Evolutionary conservation across 2,329 filamentous ascomycete genomes (phyloP).

Genomic region (Aspergillus unguis): DNA sequence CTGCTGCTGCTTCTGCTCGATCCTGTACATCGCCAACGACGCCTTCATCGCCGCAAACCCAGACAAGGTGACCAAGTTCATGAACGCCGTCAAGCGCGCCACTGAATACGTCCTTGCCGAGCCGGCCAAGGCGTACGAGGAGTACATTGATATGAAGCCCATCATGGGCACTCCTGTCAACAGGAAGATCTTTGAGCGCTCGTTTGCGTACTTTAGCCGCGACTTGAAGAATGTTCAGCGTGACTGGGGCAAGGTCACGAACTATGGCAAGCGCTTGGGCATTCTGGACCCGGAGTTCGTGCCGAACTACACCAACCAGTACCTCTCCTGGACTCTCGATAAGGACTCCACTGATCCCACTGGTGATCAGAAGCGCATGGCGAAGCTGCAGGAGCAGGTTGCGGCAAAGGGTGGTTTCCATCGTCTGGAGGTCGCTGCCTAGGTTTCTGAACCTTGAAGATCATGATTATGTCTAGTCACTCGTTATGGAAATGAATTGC

Average conservation of each 20-base stretch:
- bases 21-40: conserved; percentile 78
- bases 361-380: conserved; percentile 74
- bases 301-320: conserved; percentile 73
- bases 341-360: conserved; percentile 63
- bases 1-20: conserved; percentile 81
- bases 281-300: conserved; percentile 62
- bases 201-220: conserved; percentile 70
- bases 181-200: conserved; percentile 76
- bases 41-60: conserved; percentile 64
- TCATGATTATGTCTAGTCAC: background rate
- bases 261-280: conserved; percentile 69
- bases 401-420: conserved; percentile 61
- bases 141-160: conserved; percentile 70
- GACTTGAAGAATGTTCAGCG: conserved; percentile 71
- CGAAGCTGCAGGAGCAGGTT: conserved; percentile 63
- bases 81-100: conserved; percentile 69
- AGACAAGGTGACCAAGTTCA: conserved; percentile 64
- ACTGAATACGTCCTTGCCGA: conserved; percentile 67
- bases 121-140: conserved; percentile 62
- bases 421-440: conserved; percentile 33
- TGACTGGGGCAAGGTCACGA: conserved; percentile 75
- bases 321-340: conserved; percentile 63
- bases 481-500: background rate
- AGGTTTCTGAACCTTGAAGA: background rate
- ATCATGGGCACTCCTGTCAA: conserved; percentile 66